These are phyloP conservation scores for Phoma herbarum DNA, from an alignment of 2,329 filamentous ascomycete species.

Conservation along the genomic window DNA sequence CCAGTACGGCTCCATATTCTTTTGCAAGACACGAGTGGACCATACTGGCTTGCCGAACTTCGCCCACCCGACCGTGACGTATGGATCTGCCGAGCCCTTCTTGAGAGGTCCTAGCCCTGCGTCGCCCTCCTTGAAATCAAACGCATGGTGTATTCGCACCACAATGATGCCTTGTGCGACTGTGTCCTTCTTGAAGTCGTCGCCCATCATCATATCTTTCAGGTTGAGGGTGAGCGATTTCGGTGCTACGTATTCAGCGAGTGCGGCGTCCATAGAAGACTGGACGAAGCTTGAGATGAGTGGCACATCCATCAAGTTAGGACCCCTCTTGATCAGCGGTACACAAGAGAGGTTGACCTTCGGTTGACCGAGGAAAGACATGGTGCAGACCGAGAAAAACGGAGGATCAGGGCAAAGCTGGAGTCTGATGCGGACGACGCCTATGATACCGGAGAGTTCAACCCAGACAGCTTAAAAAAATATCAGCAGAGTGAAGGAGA, in stretches of 20 bases:
- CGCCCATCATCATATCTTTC: constrained; percentile 79
- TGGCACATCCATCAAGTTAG: constrained; percentile 79
- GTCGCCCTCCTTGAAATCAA: constrained; percentile 77
- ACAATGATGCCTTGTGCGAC: constrained; percentile 70
- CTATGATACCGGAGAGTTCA: constrained; percentile 75
- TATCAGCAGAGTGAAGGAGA: constrained; percentile 35
- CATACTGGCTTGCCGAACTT: constrained; percentile 77
- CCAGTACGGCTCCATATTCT: constrained; percentile 74
- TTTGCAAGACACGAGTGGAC: constrained; percentile 70
- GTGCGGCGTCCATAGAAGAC: constrained; percentile 74
- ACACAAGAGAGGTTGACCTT: constrained; percentile 75
- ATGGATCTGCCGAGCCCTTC: constrained; percentile 71
- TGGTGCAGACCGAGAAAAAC: constrained; percentile 77
- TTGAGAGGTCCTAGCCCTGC: constrained; percentile 67
- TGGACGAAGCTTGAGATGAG: constrained; percentile 79
- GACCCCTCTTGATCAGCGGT: constrained; percentile 71
- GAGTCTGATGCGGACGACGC: constrained; percentile 72
- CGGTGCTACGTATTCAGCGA: constrained; percentile 78
- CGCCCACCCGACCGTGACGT: constrained; percentile 77
- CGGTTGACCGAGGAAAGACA: constrained; percentile 79
- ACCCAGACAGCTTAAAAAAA: constrained; percentile 71
- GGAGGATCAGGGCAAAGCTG: constrained; percentile 80
- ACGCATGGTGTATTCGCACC: constrained; percentile 71
- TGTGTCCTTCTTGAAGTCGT: constrained; percentile 82
- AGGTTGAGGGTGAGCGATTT: constrained; percentile 77